phyloP scores from a whole-genome alignment of 257 asterid genomes.

The Solanum microdontum region DNA sequence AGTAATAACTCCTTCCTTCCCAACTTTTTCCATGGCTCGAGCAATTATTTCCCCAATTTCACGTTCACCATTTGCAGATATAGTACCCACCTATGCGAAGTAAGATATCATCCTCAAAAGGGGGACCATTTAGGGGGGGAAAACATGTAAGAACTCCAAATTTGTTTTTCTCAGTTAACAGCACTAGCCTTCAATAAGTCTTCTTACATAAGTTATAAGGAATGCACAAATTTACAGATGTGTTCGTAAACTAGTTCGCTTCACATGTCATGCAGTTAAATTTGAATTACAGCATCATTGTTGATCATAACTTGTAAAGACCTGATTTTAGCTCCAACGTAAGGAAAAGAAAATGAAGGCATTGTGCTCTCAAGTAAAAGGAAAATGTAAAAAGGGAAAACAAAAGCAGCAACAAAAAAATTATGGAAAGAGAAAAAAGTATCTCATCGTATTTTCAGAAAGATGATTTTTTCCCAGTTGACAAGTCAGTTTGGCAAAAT shows the following conservation, averaged over 20 bases:
- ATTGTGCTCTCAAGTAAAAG: neutral
- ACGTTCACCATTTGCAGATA: slow-evolving; percentile 82
- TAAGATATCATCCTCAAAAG: neutral
- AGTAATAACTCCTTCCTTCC: slow-evolving; percentile 88
- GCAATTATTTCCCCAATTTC: slow-evolving; percentile 84
- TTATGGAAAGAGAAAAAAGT: neutral
- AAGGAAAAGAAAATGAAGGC: neutral
- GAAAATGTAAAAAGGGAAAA: neutral
- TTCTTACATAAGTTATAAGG: neutral
- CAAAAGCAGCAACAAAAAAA: neutral
- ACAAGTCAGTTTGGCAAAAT: neutral
- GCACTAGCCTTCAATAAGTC: neutral
- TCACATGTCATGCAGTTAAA: neutral
- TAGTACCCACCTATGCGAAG: slow-evolving; percentile 61
- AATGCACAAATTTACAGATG: neutral
- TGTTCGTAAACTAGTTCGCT: neutral
- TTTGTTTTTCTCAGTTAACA: neutral
- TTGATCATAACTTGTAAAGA: neutral
- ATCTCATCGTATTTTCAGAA: neutral
- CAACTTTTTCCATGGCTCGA: slow-evolving; percentile 93
- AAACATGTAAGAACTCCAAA: neutral
- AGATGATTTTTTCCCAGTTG: neutral
- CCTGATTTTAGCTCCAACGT: neutral
- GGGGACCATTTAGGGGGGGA: slow-evolving; percentile 6
- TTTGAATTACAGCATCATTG: neutral